Base-by-base conservation (phyloP, 768 basidiomycete genomes). In the Leucosporidium yakuticum region DNA sequence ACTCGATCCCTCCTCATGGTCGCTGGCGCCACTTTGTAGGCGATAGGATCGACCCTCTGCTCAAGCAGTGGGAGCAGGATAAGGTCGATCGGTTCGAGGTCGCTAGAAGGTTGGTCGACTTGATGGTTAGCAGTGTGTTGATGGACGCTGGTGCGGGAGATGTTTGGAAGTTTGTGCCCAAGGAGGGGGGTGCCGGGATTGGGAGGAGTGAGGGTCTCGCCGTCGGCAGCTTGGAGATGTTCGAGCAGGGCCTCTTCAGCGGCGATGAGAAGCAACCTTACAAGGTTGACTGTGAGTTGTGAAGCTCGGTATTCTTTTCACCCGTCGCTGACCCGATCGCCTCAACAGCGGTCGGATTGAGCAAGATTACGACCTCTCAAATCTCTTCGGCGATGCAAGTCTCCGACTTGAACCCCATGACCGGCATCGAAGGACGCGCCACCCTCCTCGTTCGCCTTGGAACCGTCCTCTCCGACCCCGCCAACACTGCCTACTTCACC, bases 61-160 rank as follows among this genome's bases (percentile, higher is more conserved):
- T 78, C 36, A 67, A 59, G 23, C 34, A 57, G 56, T 77, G 74
- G 74, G 53, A 59, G 20, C 6, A 50, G 9, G 69, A 63, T 0
- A 44, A 34, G 25, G 69, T 72, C 27, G 68, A 60, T 21, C 58
- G 61, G 23, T 54, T 78, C 47, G 79, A 93, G 74, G 83, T 84
- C 53, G 83, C 86, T 61, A 85, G 86, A 66, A 84, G 91, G 2
- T 82, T 91, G 44, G 82, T 98, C 77, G 95, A 98, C 79, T 84
- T 96, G 50, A 94, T 93, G 80, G 80, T 88, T 29, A 88, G 91
- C 36, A 92, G 91, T 17, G 95, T 98, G 12, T 83, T 98, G 20
- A 85, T 99, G 47, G 95, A 98, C 74, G 95, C 94, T 0, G 94
- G 94, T 2, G 95, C 94, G 0, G 95, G 94, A 0, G 87, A 84